These are phyloP conservation scores for Dactylellina parvicollis DNA, from an alignment of 2,329 filamentous ascomycete species.

Conservation along the genomic window DNA sequence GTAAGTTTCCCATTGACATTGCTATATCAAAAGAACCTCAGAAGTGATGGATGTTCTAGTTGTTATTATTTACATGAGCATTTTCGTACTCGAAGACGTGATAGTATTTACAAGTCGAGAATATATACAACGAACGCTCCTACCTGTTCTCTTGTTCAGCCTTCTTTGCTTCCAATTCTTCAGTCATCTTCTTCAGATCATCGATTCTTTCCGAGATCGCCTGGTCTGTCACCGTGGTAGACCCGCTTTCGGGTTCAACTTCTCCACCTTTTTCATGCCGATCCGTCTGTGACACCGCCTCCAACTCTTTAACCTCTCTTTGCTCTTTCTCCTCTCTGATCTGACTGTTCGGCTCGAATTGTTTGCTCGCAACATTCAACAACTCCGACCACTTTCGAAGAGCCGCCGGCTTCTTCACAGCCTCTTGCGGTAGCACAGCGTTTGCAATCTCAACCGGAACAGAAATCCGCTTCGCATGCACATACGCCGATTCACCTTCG, in stretches of 20 bases:
- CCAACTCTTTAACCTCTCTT: background rate
- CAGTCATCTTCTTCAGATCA: background rate
- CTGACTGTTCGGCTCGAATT: background rate
- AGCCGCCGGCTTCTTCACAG: background rate
- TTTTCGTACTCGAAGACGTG: too few relatives aligned
- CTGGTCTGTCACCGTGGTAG: too few relatives aligned
- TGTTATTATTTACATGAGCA: too few relatives aligned
- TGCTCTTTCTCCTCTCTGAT: background rate
- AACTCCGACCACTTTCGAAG: slow-evolving; percentile 2
- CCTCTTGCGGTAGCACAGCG: background rate
- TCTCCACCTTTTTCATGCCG: too few relatives aligned
- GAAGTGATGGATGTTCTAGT: too few relatives aligned
- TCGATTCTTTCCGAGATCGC: too few relatives aligned
- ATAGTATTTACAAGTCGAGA: background rate
- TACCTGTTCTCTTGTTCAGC: background rate
- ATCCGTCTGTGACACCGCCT: too few relatives aligned
- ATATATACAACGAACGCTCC: background rate
- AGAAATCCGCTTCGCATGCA: too few relatives aligned
- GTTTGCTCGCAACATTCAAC: slow-evolving; percentile 1
- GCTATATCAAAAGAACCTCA: too few relatives aligned
- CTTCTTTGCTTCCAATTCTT: background rate
- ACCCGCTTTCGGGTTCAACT: too few relatives aligned
- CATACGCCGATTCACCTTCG: background rate
- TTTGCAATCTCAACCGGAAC: too few relatives aligned
- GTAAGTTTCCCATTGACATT: too few relatives aligned